These are phyloP conservation scores for Erysimum cheiranthoides DNA, from an alignment of 345 rosid genomes.

Conservation along the genomic window DNA sequence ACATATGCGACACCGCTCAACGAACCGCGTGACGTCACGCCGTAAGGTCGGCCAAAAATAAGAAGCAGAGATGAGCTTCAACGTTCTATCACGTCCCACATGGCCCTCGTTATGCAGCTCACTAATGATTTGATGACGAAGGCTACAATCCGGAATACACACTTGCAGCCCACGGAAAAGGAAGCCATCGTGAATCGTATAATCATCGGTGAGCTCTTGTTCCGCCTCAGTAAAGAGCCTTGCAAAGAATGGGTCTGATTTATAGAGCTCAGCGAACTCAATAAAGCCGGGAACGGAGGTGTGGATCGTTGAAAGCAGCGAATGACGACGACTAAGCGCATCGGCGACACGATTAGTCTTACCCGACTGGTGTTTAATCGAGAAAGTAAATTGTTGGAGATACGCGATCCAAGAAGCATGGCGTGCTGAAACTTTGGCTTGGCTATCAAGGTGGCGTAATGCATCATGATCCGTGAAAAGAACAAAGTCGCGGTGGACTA, in stretches of 20 bases:
- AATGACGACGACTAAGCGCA: background rate
- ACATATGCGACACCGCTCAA: background rate
- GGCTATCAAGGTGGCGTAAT: background rate
- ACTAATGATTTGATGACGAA: background rate
- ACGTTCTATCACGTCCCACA: background rate
- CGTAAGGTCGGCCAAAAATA: background rate
- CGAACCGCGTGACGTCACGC: background rate
- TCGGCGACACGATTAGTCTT: background rate
- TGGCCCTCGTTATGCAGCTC: background rate
- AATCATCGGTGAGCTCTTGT: no score
- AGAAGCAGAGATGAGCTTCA: background rate
- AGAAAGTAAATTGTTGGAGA: background rate
- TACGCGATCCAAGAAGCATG: background rate
- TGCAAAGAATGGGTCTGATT: background rate
- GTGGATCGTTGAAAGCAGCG: background rate
- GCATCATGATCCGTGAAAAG: background rate
- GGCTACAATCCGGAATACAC: background rate
- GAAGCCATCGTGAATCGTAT: background rate
- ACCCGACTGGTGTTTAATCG: background rate
- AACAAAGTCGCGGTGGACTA: background rate
- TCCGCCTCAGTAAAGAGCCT: background rate
- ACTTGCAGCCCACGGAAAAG: background rate
- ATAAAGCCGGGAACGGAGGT: background rate
- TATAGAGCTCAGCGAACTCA: background rate
- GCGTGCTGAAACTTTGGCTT: background rate